phyloP scores from a whole-genome alignment of 306 rosid genomes.

The Fragaria nilgerrensis region DNA sequence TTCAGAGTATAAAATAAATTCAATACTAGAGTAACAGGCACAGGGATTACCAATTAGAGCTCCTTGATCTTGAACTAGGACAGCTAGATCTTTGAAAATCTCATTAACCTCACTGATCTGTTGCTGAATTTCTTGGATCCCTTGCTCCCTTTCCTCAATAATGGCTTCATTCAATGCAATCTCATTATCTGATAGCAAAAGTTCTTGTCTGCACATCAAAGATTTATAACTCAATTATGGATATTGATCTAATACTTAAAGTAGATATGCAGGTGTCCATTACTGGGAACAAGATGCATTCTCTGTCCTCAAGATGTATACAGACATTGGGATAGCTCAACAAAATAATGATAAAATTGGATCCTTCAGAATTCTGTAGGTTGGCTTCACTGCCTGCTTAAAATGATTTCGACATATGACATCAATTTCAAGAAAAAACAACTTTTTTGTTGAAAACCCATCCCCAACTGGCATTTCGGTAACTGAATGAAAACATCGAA shows the following conservation, averaged over 20 bases:
- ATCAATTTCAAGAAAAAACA: neutral
- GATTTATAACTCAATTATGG: neutral
- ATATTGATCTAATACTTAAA: neutral
- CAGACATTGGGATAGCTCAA: neutral
- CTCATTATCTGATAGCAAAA: conserved; percentile 26
- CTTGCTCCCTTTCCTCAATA: conserved; percentile 41
- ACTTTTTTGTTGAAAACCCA: neutral
- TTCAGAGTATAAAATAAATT: neutral
- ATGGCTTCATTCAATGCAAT: conserved; percentile 35
- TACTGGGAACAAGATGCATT: neutral
- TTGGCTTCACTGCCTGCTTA: neutral
- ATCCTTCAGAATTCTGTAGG: neutral
- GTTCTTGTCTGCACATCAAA: conserved; percentile 20
- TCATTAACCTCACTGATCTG: conserved; percentile 36
- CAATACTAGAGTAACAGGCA: neutral
- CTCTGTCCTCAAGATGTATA: neutral
- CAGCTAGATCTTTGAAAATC: conserved; percentile 41
- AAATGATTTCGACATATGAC: neutral
- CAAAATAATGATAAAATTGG: neutral
- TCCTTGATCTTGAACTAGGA: conserved; percentile 37
- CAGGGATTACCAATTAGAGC: conserved; percentile 25
- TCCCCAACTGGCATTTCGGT: neutral
- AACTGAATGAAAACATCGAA: neutral
- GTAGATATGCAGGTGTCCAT: neutral
- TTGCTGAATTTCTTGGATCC: conserved; percentile 41